Conservation (phyloP, 441 rosid genomes). For the Erodium moschatum region DNA sequence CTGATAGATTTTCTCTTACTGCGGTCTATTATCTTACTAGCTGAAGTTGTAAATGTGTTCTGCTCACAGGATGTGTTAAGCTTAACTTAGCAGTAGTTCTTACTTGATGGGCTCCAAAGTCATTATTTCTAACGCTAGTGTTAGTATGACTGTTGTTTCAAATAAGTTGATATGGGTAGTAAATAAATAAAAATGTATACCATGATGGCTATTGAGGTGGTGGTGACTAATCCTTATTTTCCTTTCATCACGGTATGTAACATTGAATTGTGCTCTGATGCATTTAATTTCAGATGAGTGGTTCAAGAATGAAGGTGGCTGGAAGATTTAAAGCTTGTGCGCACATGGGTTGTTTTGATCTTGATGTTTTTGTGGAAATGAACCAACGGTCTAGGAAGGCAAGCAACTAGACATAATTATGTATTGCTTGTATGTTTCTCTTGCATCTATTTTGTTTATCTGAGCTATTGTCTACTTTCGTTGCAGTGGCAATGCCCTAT, state of each 20-base stretch:
- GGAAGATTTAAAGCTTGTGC: constrained; percentile 93
- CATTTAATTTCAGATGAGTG: constrained; percentile 59
- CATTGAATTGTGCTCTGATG: constrained; percentile 14
- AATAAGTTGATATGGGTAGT: background rate
- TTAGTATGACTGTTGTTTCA: background rate
- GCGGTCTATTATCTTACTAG: background rate
- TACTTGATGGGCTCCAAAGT: background rate
- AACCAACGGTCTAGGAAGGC: constrained; percentile 99
- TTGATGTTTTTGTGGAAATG: constrained; percentile 89
- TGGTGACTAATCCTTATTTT: background rate
- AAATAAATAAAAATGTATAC: background rate
- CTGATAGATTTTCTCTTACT: background rate
- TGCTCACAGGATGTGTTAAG: background rate
- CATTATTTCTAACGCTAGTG: background rate
- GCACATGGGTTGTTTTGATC: constrained; percentile 98
- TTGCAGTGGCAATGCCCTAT: constrained; percentile 98
- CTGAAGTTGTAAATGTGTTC: background rate
- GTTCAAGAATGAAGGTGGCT: constrained; percentile 89
- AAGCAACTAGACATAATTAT: constrained; percentile 24
- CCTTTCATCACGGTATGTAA: background rate
- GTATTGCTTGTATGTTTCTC: constrained; percentile 5
- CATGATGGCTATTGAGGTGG: background rate
- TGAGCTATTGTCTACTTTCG: constrained; percentile 20
- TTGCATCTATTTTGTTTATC: constrained; percentile 13
- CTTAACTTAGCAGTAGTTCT: background rate